phyloP scores from a whole-genome alignment of 805 yeast species.

The Saturnispora sekii region DNA sequence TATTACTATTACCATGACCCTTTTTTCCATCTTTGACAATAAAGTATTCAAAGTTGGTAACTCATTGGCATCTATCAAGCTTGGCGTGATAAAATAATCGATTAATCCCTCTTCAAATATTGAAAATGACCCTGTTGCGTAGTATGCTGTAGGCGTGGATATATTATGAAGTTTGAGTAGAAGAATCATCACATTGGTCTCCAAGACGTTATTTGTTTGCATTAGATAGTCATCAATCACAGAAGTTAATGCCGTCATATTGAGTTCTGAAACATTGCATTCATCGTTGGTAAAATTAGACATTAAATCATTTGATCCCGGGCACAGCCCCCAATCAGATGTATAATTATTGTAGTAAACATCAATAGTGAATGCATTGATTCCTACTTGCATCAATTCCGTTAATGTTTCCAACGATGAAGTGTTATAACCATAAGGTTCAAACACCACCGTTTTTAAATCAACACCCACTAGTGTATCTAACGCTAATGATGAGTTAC shows the following conservation, averaged over 20 bases:
- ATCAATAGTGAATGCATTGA: slow-evolving; percentile 40
- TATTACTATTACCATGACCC: slow-evolving; percentile 31
- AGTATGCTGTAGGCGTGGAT: not conserved
- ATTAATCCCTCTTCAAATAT: slow-evolving; percentile 7
- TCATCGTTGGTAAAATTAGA: slow-evolving; percentile 14
- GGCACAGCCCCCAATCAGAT: slow-evolving; percentile 48
- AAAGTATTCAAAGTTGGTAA: slow-evolving; percentile 17
- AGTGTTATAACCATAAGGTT: slow-evolving; percentile 24
- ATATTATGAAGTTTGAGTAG: slow-evolving; percentile 29
- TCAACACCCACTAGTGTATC: slow-evolving; percentile 32
- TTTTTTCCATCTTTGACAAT: slow-evolving; percentile 25
- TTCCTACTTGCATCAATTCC: slow-evolving; percentile 34
- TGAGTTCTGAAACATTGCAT: slow-evolving; percentile 16
- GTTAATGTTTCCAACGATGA: slow-evolving; percentile 23
- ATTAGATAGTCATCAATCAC: slow-evolving; percentile 28
- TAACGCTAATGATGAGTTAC: slow-evolving; percentile 32
- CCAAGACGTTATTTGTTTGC: slow-evolving; percentile 36
- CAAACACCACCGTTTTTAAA: slow-evolving; percentile 26
- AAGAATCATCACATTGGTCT: slow-evolving; percentile 35
- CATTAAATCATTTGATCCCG: slow-evolving; percentile 16
- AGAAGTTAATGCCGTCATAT: slow-evolving; percentile 19
- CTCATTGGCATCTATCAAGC: not conserved
- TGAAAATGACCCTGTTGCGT: slow-evolving; percentile 3
- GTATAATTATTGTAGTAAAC: slow-evolving; percentile 44
- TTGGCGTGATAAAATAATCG: slow-evolving; percentile 5